Base-by-base conservation (phyloP, 2,329 filamentous ascomycete genomes). In the Chaetomiaceae sp. region DNA sequence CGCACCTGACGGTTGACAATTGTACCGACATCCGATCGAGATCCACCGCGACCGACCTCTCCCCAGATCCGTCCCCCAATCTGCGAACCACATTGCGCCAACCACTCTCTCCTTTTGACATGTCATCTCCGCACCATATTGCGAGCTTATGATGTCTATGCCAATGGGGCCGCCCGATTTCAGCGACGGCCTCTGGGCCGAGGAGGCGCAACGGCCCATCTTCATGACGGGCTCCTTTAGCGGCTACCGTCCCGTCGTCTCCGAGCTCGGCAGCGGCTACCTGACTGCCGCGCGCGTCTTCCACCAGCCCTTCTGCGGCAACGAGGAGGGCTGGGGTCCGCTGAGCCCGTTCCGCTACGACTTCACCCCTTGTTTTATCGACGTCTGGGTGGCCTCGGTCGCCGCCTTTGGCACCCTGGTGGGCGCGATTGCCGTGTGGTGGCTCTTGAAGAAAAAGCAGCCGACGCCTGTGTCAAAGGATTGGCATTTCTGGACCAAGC, bases 291-390 rank as follows among this genome's bases (percentile, higher is more conserved):
- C 68, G 24, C 58, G 64, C 45, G 51, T 65, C 24, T 70, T 72
- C 60, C 69, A 69, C 55, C 86, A 94, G 64, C 81, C 87, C 48
- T 73, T 96, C 66, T 97, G 91, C 69, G 81, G 85, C 65, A 93
- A 95, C 68, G 73, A 75, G 45, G 91, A 97, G 68, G 94, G 93
- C 60, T 98, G 93, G 93, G 94, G 94, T 1, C 93, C 93, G 18
- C 64, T 98, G 63, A 96, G 89, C 67, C 82, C 83, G 29, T 75
- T 82, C 56, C 78, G 91, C 65, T 96, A 88, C 67, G 93, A 98
- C 69, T 89, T 98, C 60, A 97, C 93, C 14, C 91, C 93, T 33
- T 98, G 93, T 72, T 98, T 98, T 63, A 82, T 97, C 59, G 94
- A 98, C 64, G 79, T 95, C 18, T 90, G 88, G 80, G 79, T 97